Evolutionary conservation across 768 basidiomycete species (phyloP), one percentile per base, ranked within the genome.

Genomic region (Hypsizygus marmoreus): DNA sequence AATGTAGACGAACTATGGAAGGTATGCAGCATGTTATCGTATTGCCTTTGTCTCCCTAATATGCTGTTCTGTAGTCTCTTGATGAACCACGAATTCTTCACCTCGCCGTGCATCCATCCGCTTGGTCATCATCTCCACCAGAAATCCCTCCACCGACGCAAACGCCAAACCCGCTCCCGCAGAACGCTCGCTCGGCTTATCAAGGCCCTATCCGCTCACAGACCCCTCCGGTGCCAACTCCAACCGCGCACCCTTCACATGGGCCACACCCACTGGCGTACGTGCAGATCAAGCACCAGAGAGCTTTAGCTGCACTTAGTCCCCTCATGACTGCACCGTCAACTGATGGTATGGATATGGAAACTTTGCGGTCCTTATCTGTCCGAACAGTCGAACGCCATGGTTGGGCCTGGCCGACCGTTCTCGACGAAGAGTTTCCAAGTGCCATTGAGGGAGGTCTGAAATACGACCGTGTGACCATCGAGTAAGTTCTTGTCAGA

Each of bases 51-150:
- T 34, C 36, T 32, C 41, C 38, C 35, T 51, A 14, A 45, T 42
- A 19, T 47, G 39, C 37, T 26, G 47, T 33, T 48, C 28, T 54
- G 26, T 57, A 88, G 87, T 67, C 69, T 33, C 63, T 68, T 30
- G 76, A 77, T 44, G 84, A 84, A 41, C 73, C 79, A 19, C 78
- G 76, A 32, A 72, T 82, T 45, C 70, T 91, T 32, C 89, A 90
- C 65, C 72, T 91, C 16, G 83, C 87, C 11, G 88, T 91, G n/a
- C 83, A 85, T 59, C 84, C 86, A 17, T 85, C 84, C 20, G 84
- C 84, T 42, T 91, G 89, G 89, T 72, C 74, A 30, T 66, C 73
- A 17, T 50, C 65, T 10, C 84, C 85, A 20, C 84, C 80, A 10
- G 65, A 62, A 29, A 50, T 60, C 23, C 52, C 63, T 1, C 43